These are phyloP conservation scores for Didymella glomerata DNA, from an alignment of 2,329 filamentous ascomycete species.

Conservation along the genomic window DNA sequence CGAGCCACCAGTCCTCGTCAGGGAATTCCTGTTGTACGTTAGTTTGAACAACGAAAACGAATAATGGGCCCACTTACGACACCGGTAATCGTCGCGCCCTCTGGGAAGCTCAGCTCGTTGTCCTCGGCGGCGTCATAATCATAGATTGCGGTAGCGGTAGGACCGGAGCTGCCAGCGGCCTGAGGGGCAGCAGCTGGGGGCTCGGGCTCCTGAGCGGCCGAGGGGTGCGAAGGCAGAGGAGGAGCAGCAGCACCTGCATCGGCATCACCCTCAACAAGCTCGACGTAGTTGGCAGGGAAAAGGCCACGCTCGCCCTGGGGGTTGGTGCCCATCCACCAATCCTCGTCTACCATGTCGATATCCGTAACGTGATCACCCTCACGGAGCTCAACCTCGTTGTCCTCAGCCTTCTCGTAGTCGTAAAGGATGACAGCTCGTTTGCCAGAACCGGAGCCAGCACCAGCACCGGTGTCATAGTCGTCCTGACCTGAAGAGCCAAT, in stretches of 20 bases:
- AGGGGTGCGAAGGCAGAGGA: conserved; percentile 53
- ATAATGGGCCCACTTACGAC: conserved; percentile 65
- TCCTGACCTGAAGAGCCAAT: conserved; percentile 51
- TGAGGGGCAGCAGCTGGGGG: conserved; percentile 44
- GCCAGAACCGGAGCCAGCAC: conserved; percentile 57
- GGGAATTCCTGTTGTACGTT: conserved; percentile 77
- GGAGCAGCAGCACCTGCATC: conserved; percentile 48
- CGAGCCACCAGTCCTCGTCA: conserved; percentile 99
- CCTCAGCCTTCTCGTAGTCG: conserved; percentile 97
- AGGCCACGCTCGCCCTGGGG: conserved; percentile 82
- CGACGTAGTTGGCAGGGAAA: conserved; percentile 98
- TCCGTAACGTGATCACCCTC: conserved; percentile 90
- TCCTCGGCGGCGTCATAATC: conserved; percentile 98
- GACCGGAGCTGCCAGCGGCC: conserved; percentile 58
- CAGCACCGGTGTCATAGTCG: conserved; percentile 32
- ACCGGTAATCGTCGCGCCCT: conserved; percentile 81
- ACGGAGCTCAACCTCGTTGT: conserved; percentile 90
- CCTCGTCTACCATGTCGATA: conserved; percentile 96
- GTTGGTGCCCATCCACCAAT: conserved; percentile 99
- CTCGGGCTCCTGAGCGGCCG: conserved; percentile 49
- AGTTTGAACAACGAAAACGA: conserved; percentile 14
- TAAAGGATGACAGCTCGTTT: conserved; percentile 84
- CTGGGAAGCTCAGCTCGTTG: conserved; percentile 85
- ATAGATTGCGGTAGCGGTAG: conserved; percentile 84
- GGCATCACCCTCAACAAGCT: conserved; percentile 74